A percentile compares a stretch with the other conserved stretches of the same genome.
Conservation (phyloP, 176 grass and related monocot genomes). For the Carex pumila region DNA sequence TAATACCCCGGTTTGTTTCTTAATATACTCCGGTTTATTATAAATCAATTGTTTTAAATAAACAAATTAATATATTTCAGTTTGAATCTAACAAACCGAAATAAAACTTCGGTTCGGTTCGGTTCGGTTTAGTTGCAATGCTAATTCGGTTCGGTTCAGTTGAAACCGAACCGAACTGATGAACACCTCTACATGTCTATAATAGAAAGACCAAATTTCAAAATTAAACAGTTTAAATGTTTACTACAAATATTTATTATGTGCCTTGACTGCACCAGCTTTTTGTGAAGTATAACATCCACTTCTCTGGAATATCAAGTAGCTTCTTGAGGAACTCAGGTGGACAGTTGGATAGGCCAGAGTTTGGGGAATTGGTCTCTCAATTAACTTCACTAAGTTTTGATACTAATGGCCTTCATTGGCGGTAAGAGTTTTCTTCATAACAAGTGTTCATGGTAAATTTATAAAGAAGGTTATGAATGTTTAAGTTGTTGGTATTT, state of each 20-base stretch:
- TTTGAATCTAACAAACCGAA: no score
- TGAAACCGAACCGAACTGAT: no score
- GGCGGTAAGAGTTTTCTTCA: constrained; percentile 56
- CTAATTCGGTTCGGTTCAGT: no score
- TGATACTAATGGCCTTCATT: constrained; percentile 71
- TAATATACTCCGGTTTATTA: no score
- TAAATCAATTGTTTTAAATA: no score
- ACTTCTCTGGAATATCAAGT: constrained; percentile 88
- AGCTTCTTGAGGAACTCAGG: constrained; percentile 68
- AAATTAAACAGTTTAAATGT: background rate
- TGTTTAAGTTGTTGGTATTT: background rate
- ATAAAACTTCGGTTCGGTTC: no score
- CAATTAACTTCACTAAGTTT: constrained; percentile 80
- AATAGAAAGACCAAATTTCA: constrained; percentile 5
- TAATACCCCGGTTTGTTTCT: no score
- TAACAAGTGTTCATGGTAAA: background rate
- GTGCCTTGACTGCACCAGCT: constrained; percentile 41
- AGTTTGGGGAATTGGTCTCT: constrained; percentile 65
- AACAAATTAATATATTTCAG: no score
- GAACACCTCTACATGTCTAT: constrained; percentile 19
- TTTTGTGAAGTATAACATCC: constrained; percentile 93
- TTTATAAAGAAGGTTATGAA: background rate
- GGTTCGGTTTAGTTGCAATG: no score
- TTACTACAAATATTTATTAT: constrained; percentile 21
- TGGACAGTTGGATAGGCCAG: constrained; percentile 32